Evolutionary conservation across 2,329 filamentous ascomycete species (phyloP), one percentile per base, ranked within the genome.

Genomic region (Microsporum audouinii): DNA sequence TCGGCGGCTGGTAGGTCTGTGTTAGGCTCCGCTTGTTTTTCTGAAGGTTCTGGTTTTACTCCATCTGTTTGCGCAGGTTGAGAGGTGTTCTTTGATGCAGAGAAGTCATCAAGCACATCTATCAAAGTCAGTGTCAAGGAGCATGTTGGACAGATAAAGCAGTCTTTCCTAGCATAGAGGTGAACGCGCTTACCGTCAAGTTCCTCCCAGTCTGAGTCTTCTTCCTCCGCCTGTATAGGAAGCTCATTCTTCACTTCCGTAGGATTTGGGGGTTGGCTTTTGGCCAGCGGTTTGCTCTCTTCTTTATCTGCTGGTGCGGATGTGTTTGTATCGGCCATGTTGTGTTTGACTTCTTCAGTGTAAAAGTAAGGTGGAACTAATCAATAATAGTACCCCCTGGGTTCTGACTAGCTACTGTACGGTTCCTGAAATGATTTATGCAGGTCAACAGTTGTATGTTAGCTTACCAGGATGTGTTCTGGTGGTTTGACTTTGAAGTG

Each of bases 31-130:
- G 5, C 31, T 51, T 57, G 47, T 10, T 38, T 23, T 43, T 53
- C 12, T 53, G 12, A 12, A 29, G 17, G 14, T 5, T 47, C 55
- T 51, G 56, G 33, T 12, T 34, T 33, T 61, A 34, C n/a, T 12
- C 29, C 36, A 6, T 45, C 43, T 39, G 55, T 8, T 8, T 59
- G 27, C 34, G 41, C 12, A 17, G 14, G 10, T 47, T 49, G 57
- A 1, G 57, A 49, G 10, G 57, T n/a, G 2, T 34, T 51, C 29
- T 59, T 59, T 14, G 39, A n/a, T 29, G 87, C 76, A 47, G 87
- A 86, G 76, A 99, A 99, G 65, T 96, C 88, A 71, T 96, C 90
- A 31, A 99, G 85, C 74, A 97, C 88, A 68, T 97, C 92, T 92
- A 66, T 49, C 14, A 43, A 33, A 33, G 10, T 29, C 31, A 43